These are phyloP conservation scores for Ustilago tritici DNA, from an alignment of 1,284 basidiomycete genomes.

Conservation along the genomic window DNA sequence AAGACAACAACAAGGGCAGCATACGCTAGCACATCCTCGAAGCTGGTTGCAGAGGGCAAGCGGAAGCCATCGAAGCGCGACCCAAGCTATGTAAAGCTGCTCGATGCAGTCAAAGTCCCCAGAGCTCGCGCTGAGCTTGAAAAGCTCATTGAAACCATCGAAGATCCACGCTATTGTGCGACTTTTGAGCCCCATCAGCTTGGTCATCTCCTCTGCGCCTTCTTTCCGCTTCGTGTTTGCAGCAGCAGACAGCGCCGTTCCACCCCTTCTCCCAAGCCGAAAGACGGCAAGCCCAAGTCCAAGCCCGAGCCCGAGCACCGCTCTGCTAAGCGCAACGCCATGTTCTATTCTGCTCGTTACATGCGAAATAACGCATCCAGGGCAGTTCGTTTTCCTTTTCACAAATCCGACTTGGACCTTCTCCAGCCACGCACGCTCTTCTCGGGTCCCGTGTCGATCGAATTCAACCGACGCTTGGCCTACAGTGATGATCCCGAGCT, in stretches of 20 bases:
- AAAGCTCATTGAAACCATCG: not conserved
- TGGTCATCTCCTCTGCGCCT: constrained; percentile 2
- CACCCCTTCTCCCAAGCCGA: not conserved
- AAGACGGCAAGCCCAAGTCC: not conserved
- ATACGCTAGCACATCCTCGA: not conserved
- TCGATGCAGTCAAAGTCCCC: not conserved
- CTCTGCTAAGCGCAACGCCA: not conserved
- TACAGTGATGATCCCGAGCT: constrained; percentile 3
- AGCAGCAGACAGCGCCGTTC: not conserved
- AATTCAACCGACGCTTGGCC: constrained; percentile 11
- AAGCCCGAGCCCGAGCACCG: not conserved
- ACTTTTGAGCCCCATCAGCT: constrained; percentile 1
- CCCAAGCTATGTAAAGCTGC: constrained; percentile 3
- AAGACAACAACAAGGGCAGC: not conserved
- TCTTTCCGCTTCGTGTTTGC: not conserved
- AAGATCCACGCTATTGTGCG: not conserved
- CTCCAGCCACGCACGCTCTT: not conserved
- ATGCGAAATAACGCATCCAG: not conserved
- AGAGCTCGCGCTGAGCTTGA: not conserved
- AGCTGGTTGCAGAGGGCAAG: constrained; percentile 1
- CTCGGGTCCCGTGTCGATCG: not conserved
- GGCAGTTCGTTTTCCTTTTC: not conserved
- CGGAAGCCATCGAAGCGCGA: constrained; percentile 3
- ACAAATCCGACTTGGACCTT: constrained; percentile 3
- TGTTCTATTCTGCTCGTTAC: not conserved